Evolutionary conservation across 257 asterid species (phyloP).

Genomic region (Lantana camara): DNA sequence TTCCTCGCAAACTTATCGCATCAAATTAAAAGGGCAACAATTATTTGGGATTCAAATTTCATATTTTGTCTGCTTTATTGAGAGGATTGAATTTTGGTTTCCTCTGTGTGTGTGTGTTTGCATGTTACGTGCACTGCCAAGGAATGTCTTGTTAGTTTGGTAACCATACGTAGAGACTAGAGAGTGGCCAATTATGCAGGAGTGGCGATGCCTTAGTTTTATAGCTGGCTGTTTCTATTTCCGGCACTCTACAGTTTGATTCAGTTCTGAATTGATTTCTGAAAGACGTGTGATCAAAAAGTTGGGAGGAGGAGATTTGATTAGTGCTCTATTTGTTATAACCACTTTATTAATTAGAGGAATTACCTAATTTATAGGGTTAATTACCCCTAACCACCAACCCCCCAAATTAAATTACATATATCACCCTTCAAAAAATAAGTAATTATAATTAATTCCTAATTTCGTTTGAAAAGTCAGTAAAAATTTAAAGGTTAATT

Average conservation of each 20-base stretch:
- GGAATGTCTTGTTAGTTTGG: not conserved
- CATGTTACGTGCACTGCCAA: not conserved
- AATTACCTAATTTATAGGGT: too few relatives aligned
- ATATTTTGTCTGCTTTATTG: conserved; percentile 1
- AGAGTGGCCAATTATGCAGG: not conserved
- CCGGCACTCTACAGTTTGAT: not conserved
- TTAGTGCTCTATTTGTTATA: not conserved
- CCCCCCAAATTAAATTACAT: too few relatives aligned
- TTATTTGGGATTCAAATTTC: not conserved
- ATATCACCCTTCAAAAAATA: too few relatives aligned
- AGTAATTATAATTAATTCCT: too few relatives aligned
- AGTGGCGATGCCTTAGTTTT: not conserved
- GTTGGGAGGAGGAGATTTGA: too few relatives aligned
- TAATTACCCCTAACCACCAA: too few relatives aligned
- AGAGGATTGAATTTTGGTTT: not conserved
- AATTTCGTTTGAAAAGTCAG: too few relatives aligned
- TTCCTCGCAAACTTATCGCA: conserved; percentile 26
- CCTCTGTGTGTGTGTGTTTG: not conserved
- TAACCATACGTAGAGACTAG: not conserved
- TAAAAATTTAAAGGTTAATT: too few relatives aligned
- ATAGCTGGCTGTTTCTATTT: not conserved
- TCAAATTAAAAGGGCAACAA: not conserved
- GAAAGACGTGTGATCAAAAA: too few relatives aligned
- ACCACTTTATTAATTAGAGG: too few relatives aligned
- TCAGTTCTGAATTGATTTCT: not conserved